phyloP scores from a whole-genome alignment of 805 yeast species.

The Saccharomycopsis fibuligera region DNA sequence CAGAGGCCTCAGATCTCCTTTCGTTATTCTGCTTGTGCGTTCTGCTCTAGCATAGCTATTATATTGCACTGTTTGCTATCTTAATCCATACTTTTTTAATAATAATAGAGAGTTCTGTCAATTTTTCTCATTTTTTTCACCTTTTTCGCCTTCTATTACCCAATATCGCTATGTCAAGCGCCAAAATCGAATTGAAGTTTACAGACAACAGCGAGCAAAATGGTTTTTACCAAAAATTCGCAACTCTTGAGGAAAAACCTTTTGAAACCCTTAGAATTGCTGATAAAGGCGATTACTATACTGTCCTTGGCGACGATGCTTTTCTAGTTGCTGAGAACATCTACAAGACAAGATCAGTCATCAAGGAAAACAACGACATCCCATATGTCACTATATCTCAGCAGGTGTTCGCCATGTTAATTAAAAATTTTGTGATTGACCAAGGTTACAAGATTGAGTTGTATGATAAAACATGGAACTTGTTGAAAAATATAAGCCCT shows the following conservation, averaged over 20 bases:
- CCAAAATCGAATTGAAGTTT: constrained; percentile 54
- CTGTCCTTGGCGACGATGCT: constrained; percentile 72
- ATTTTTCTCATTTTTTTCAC: not conserved
- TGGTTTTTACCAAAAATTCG: constrained; percentile 40
- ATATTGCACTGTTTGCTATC: no score
- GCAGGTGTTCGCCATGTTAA: constrained; percentile 60
- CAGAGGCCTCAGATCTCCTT: no score
- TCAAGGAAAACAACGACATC: constrained; percentile 51
- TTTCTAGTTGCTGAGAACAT: constrained; percentile 73
- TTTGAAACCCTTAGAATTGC: constrained; percentile 58
- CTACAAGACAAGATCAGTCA: constrained; percentile 75
- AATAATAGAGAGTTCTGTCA: not conserved
- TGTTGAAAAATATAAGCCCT: constrained; percentile 67
- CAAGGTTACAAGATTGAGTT: constrained; percentile 74
- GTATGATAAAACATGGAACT: constrained; percentile 60
- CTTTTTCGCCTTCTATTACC: no score
- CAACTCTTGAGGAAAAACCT: constrained; percentile 42
- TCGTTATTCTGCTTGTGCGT: no score
- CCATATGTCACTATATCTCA: constrained; percentile 72
- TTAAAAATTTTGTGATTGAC: constrained; percentile 62
- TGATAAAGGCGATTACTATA: constrained; percentile 77
- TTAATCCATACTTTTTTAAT: no score
- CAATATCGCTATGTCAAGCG: no score
- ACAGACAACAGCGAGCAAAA: constrained; percentile 45
- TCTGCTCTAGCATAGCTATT: no score